Evolutionary conservation across 306 rosid genomes (phyloP).

Genomic region (Herpetospermum pedunculosum): DNA sequence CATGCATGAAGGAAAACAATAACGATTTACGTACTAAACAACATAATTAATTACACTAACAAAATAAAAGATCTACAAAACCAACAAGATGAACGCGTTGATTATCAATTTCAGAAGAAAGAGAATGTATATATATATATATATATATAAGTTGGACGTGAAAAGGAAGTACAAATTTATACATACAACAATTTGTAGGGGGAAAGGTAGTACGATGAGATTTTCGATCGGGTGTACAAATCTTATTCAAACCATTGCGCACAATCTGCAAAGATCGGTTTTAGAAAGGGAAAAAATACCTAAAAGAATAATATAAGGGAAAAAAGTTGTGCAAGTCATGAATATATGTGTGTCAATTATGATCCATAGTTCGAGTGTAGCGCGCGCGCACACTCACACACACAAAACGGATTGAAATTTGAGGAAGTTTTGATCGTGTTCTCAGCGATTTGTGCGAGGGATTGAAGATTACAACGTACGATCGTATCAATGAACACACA

Average conservation of each 20-base stretch:
- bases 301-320: no score
- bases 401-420: not conserved
- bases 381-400: no score
- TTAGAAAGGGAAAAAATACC: not conserved
- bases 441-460: conserved; percentile 68
- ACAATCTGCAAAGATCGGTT: not conserved
- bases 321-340: not conserved
- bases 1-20: no score
- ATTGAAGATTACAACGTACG: conserved; percentile 79
- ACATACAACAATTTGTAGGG: not conserved
- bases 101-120: not conserved
- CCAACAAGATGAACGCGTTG: no score
- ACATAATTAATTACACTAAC: no score
- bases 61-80: no score
- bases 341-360: no score
- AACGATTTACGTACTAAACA: not conserved
- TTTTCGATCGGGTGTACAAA: not conserved
- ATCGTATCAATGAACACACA: conserved; percentile 77
- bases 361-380: no score
- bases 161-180: not conserved
- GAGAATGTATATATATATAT: no score
- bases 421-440: conserved; percentile 22
- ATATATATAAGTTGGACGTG: not conserved
- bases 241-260: not conserved
- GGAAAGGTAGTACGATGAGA: not conserved